Conservation (phyloP, 805 yeast genomes). For the Metschnikowia reukaufii region DNA sequence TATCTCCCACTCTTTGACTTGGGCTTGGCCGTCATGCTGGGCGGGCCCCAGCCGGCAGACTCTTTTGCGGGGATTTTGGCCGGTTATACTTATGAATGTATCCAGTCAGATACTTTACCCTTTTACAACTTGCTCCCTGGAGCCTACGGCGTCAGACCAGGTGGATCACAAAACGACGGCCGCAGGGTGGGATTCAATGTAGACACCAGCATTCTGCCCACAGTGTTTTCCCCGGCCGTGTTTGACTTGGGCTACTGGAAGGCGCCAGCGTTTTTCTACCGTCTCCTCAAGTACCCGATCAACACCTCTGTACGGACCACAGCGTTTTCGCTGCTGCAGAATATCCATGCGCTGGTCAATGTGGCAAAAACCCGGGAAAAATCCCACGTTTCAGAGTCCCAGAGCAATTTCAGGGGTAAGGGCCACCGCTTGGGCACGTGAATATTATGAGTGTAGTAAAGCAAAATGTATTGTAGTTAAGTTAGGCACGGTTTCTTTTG, state of each 20-base stretch:
- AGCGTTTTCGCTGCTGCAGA: conserved; percentile 23
- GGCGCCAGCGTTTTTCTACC: conserved; percentile 51
- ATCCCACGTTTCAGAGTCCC: conserved; percentile 2
- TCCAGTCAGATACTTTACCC: conserved; percentile 55
- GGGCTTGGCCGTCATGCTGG: conserved; percentile 36
- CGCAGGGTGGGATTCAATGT: conserved; percentile 32
- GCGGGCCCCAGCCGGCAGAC: conserved; percentile 41
- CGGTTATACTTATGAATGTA: conserved; percentile 61
- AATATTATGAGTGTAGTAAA: too few species aligned
- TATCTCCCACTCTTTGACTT: conserved; percentile 48
- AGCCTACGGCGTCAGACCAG: conserved; percentile 21
- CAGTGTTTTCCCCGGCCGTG: conserved; percentile 28
- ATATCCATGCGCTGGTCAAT: not conserved
- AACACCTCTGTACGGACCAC: conserved; percentile 27
- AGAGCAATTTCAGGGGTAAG: conserved; percentile 30
- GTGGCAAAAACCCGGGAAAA: conserved; percentile 6
- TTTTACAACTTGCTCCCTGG: conserved; percentile 39
- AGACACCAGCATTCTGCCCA: conserved; percentile 11
- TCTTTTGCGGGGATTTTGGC: conserved; percentile 52
- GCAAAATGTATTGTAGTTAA: too few species aligned
- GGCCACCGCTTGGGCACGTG: conserved; percentile 37
- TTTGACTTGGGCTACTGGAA: conserved; percentile 54
- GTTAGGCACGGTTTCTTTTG: too few species aligned
- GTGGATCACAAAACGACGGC: conserved; percentile 7
- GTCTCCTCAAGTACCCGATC: conserved; percentile 30